Evolutionary conservation across 192 early-diverging fungal species (phyloP).

Genomic region (Umbelopsis isabellina): DNA sequence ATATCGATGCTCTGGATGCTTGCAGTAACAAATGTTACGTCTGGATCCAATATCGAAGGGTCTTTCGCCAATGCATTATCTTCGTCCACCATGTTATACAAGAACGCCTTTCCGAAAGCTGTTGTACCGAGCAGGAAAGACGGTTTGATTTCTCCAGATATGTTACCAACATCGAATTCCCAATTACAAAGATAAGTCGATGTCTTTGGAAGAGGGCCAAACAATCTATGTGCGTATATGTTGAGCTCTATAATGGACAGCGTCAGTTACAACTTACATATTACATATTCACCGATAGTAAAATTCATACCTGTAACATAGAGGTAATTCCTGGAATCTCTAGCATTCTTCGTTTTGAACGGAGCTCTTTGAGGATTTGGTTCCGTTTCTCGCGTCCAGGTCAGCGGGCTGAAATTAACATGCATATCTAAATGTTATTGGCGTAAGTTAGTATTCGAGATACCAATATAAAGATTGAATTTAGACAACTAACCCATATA

Average conservation of each 20-base stretch:
- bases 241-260: conserved; percentile 42
- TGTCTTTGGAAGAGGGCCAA: conserved; percentile 68
- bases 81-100: conserved; percentile 65
- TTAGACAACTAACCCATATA: conserved; percentile 57
- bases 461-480: not conserved
- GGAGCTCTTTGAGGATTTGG: conserved; percentile 23
- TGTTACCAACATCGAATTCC: conserved; percentile 61
- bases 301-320: conserved; percentile 53
- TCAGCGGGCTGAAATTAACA: conserved; percentile 60
- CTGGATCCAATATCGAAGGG: conserved; percentile 43
- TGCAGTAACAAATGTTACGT: conserved; percentile 65
- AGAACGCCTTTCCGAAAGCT: conserved; percentile 59
- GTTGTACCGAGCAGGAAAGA: conserved; percentile 57
- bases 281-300: not conserved
- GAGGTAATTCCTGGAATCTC: conserved; percentile 50
- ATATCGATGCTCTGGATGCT: conserved; percentile 60
- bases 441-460: conserved; percentile 10
- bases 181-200: conserved; percentile 72
- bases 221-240: conserved; percentile 66
- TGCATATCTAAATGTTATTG: conserved; percentile 48
- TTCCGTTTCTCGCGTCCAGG: conserved; percentile 47
- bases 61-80: conserved; percentile 58
- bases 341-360: conserved; percentile 34
- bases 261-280: not conserved
- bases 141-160: conserved; percentile 69